These are phyloP conservation scores for Fusarium pseudonygamai DNA, from an alignment of 2,329 filamentous ascomycete species.

Conservation along the genomic window DNA sequence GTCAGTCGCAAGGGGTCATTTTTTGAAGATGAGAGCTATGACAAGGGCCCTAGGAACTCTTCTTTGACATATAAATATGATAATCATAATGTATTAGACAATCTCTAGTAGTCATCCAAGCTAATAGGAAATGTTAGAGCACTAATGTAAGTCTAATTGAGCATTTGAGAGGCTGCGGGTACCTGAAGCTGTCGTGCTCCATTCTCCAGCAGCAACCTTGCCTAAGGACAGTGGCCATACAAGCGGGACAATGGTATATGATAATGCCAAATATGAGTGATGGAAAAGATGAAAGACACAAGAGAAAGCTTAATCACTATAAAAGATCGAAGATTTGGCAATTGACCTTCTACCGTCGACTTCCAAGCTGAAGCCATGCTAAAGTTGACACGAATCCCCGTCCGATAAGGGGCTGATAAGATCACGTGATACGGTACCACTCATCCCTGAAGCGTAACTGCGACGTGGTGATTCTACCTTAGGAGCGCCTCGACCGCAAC, in stretches of 20 bases:
- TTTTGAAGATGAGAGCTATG: conserved; percentile 4
- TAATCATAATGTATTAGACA: rapidly evolving
- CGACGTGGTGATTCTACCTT: conserved; percentile 52
- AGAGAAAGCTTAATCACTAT: neutral
- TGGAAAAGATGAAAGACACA: neutral
- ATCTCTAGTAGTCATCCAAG: rapidly evolving
- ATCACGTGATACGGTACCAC: conserved; percentile 48
- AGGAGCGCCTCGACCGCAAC: conserved; percentile 44
- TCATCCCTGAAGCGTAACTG: conserved; percentile 47
- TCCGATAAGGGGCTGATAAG: conserved; percentile 42
- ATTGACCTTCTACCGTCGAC: neutral
- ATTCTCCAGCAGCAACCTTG: conserved; percentile 2
- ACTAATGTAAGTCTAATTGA: neutral
- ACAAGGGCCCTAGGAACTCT: neutral
- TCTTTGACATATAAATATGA: too few species aligned
- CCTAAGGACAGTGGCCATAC: neutral
- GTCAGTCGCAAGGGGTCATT: too few species aligned
- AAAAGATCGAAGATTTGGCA: neutral
- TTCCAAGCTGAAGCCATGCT: neutral
- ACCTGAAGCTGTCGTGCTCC: conserved; percentile 10
- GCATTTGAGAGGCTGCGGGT: neutral
- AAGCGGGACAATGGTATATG: neutral
- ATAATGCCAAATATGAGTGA: neutral
- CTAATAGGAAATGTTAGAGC: neutral
- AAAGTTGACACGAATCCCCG: conserved; percentile 43